A percentile compares a stretch with the other conserved stretches of the same genome.
Evolutionary conservation across 495 filamentous ascomycete species (phyloP).

Genomic region (Cercophora scortea): DNA sequence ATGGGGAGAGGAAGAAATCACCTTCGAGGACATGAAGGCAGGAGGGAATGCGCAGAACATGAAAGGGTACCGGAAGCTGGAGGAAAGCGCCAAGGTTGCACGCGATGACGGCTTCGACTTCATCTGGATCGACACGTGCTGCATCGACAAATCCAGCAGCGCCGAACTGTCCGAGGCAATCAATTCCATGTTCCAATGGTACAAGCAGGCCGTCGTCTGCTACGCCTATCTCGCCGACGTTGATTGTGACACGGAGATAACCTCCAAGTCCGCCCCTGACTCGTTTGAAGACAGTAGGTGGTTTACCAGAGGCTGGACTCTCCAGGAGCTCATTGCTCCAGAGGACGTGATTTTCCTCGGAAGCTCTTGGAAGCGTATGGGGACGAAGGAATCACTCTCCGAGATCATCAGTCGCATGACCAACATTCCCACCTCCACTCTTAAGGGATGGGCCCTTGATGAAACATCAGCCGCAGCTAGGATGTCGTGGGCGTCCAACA

Average conservation of each 20-base stretch:
- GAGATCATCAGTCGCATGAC: background rate
- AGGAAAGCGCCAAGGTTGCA: background rate
- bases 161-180: conserved; percentile 10
- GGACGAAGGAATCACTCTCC: background rate
- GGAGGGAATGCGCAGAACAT: background rate
- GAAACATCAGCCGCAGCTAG: conserved; percentile 4
- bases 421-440: background rate
- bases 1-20: conserved; percentile 14
- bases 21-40: background rate
- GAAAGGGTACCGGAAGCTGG: conserved; percentile 17
- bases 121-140: conserved; percentile 10
- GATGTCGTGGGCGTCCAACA: conserved; percentile 24
- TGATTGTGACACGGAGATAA: too few species aligned
- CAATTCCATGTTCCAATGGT: conserved; percentile 9
- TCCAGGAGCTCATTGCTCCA: conserved; percentile 5
- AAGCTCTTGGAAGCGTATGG: background rate
- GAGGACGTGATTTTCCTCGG: background rate
- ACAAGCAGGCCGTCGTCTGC: conserved; percentile 2
- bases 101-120: background rate
- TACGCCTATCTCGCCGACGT: conserved; percentile 8
- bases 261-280: background rate
- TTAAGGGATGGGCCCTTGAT: background rate
- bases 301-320: conserved; percentile 7
- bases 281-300: background rate
- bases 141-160: conserved; percentile 13